Evolutionary conservation across 2,329 filamentous ascomycete genomes (phyloP), one percentile per base, ranked within the genome.

Genomic region (Byssochlamys sp.): DNA sequence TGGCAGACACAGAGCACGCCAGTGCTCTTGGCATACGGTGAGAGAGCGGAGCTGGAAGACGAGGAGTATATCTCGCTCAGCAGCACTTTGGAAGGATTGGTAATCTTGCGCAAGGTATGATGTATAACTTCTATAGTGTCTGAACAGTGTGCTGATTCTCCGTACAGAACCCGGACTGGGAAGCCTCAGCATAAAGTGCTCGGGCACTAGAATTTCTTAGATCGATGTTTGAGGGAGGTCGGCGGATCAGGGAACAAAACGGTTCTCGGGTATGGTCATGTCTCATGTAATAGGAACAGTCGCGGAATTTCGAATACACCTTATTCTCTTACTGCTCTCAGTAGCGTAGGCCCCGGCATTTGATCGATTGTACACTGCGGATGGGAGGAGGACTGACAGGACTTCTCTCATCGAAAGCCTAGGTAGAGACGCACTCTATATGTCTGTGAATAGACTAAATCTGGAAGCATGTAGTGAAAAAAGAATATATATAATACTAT

Each of bases 1-100:
- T 99, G 94, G 94, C 94, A 99, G 77, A 99, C 94, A 63, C 94
- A 99, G 80, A 96, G 90, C 78, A 99, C 94, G n/a, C 94, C 94
- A 0, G 94, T 99, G 52, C 80, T 99, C 59, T 79, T 99, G 66
- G 87, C 90, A n/a, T 88, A 96, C 69, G 94, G 95, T 29, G 94
- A 99, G 80, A 83, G 95, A 67, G 94, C 94, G 9, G 94, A 99
- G 79, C 79, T 99, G 54, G 94, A 99, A 75, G 94, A 99, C 68
- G 94, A 99, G 77, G 87, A 99, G 77, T 99, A 97, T 73, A 87
- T 97, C 63, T 90, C 88, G 74, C 78, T 99, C 69, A 95, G 87
- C 72, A 94, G 85, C 77, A 95, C 87, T 55, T 81, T 99, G 61
- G 94, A 99, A 77, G 94, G 94, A 31, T 80, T 99, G 67, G 92